Base-by-base conservation (phyloP, 495 filamentous ascomycete species). In the Lasiosphaeria hispida region DNA sequence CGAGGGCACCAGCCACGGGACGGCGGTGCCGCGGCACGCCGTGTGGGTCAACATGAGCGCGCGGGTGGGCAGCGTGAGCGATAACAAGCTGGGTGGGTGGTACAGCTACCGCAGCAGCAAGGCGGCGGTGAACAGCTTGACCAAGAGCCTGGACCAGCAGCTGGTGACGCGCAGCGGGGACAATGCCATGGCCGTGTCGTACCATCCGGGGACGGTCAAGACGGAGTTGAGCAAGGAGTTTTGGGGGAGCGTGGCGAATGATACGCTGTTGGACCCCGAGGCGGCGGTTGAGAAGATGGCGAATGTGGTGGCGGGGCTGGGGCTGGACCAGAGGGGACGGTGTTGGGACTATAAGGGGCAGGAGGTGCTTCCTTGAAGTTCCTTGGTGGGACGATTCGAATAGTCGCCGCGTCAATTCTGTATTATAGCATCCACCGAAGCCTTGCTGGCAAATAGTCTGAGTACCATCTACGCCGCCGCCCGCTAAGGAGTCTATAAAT, bases 201-300 rank as follows among this genome's bases (percentile, higher is more conserved):
- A 93, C 69, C 90, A 95, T 74, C 91, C 90, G 4, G 90, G 91
- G 1, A 94, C 89, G 8, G 90, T 95, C 39, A 85, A 82, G 70
- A 92, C 89, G 43, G 85, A 79, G 10, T 73, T 95, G 62, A 90
- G 85, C 47, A 78, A 72, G 62, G 86, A 85, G 41, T 93, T 87
- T 65, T 92, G 87, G 89, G 77, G 65, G 0, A 78, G 64, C 47
- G 80, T 82, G 65, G 76, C 64, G 41, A 76, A 80, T 56, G 82
- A 80, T 45, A 84, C 84, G 75, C 60, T 92, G 53, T 86, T 87
- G 59, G 78, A 76, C 10, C 72, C 83, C 7, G 81, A 83, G 48
- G 84, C 82, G 65, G 82, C 86, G 5, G 88, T 81, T 2, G 76
- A 77, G 66, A 75, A 73, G 55, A 72, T 94, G 72, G 59, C 85